Conservation (phyloP, 495 filamentous ascomycete genomes). For the Neurospora intermedia region DNA sequence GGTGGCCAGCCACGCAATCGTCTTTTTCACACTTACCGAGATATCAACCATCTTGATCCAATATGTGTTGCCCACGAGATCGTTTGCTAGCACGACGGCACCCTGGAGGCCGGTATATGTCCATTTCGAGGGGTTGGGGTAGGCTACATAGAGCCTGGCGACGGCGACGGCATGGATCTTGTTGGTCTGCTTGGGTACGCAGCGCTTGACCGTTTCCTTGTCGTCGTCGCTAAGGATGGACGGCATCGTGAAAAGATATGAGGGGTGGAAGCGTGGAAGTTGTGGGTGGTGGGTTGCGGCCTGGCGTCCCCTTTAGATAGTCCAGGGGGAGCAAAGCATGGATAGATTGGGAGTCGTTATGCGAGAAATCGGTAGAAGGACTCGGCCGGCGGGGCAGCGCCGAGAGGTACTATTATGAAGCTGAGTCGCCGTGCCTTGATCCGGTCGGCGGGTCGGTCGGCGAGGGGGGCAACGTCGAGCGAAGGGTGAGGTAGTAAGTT, state of each 20-base stretch:
- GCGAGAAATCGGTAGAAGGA: not conserved
- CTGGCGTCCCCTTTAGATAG: constrained; percentile 2
- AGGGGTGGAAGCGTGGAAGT: not conserved
- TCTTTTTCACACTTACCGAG: constrained; percentile 50
- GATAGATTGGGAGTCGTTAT: not conserved
- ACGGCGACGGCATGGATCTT: constrained; percentile 93
- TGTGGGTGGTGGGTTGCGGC: constrained; percentile 1
- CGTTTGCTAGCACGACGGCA: constrained; percentile 86
- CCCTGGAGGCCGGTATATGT: constrained; percentile 89
- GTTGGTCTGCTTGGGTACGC: constrained; percentile 83
- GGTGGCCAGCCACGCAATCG: not conserved
- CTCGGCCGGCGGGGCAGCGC: not conserved
- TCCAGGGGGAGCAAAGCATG: constrained; percentile 1
- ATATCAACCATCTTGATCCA: constrained; percentile 97
- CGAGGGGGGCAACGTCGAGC: not conserved
- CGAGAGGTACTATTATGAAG: not conserved
- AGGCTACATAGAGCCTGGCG: constrained; percentile 85
- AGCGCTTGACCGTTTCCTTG: constrained; percentile 84
- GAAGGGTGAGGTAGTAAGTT: not conserved
- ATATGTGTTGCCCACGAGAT: constrained; percentile 86
- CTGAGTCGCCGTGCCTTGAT: not conserved
- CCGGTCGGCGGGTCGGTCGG: not conserved
- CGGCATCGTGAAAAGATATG: constrained; percentile 50
- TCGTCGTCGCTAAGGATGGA: constrained; percentile 83
- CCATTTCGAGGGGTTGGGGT: constrained; percentile 82